Percentiles rank a stretch among this genome's conserved stretches.
These are phyloP conservation scores for Xylaria polymorpha DNA, from an alignment of 2,329 filamentous ascomycete species.

Conservation along the genomic window DNA sequence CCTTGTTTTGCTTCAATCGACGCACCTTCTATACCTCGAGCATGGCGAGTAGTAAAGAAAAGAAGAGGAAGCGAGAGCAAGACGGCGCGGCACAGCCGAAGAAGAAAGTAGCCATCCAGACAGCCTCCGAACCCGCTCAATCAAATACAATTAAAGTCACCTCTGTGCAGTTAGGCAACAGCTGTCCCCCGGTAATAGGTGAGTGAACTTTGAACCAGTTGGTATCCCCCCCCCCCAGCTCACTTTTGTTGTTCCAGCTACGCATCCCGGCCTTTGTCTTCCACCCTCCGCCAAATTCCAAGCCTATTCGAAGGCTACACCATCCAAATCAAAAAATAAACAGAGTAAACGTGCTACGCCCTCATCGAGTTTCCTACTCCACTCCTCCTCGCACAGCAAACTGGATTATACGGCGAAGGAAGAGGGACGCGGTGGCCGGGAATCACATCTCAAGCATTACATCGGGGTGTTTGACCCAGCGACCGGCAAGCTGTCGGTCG, in stretches of 20 bases:
- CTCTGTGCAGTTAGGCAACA: constrained; percentile 58
- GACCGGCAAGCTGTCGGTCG: constrained; percentile 68
- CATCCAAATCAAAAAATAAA: constrained; percentile 48
- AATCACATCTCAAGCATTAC: constrained; percentile 69
- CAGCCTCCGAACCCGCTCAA: constrained; percentile 48
- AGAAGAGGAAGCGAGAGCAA: constrained; percentile 66
- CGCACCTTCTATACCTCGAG: constrained; percentile 10
- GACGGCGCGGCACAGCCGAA: constrained; percentile 57
- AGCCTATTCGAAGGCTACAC: constrained; percentile 59
- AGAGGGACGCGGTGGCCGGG: constrained; percentile 56
- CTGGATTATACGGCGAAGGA: constrained; percentile 71
- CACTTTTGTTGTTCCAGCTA: constrained; percentile 50
- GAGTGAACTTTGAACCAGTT: constrained; percentile 42
- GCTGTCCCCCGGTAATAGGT: constrained; percentile 67
- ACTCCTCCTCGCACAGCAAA: constrained; percentile 67
- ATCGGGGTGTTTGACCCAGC: constrained; percentile 72
- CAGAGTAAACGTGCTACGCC: constrained; percentile 55
- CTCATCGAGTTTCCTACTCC: constrained; percentile 64
- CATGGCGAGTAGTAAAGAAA: constrained; percentile 56
- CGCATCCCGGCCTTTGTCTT: constrained; percentile 55
- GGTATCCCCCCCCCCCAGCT: constrained; percentile 36
- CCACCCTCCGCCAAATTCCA: constrained; percentile 57
- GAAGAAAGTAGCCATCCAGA: constrained; percentile 64
- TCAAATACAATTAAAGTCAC: constrained; percentile 57
- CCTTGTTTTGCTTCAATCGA: background rate